Evolutionary conservation across 805 yeast species (phyloP).

Genomic region (Kluyveromyces siamensis): DNA sequence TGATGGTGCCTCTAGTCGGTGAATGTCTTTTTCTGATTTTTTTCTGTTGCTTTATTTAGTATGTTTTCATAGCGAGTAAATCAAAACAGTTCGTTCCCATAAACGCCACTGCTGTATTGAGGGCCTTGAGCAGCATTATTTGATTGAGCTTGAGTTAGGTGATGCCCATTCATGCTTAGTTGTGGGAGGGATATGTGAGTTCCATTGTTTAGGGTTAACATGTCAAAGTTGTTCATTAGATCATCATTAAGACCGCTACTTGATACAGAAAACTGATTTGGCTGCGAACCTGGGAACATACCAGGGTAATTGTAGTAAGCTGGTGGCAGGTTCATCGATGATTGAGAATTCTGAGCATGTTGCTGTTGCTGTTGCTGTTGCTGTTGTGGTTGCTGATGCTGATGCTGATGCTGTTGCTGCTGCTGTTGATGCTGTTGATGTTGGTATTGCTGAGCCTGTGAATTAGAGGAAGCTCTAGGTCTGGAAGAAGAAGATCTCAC

Average conservation of each 20-base stretch:
- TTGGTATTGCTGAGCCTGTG: slow-evolving; percentile 6
- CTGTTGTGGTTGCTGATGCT: background rate
- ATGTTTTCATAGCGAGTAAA: background rate
- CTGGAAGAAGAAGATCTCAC: slow-evolving; percentile 24
- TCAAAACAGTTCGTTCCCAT: background rate
- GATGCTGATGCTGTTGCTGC: slow-evolving; percentile 1
- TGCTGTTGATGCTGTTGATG: slow-evolving; percentile 8
- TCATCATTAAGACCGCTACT: slow-evolving; percentile 14
- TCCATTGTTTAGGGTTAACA: slow-evolving; percentile 20
- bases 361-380: slow-evolving; percentile 4
- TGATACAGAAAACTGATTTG: slow-evolving; percentile 9
- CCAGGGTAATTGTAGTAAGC: slow-evolving; percentile 27
- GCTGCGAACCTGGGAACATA: slow-evolving; percentile 16
- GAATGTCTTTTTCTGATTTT: no score
- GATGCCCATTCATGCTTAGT: slow-evolving; percentile 20
- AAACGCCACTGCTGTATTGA: slow-evolving; percentile 4
- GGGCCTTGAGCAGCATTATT: background rate
- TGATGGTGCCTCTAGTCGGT: background rate
- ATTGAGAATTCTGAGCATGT: background rate
- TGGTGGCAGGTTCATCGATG: slow-evolving; percentile 1
- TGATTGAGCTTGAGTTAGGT: slow-evolving; percentile 3
- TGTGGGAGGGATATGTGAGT: slow-evolving; percentile 26
- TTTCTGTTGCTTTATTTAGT: background rate
- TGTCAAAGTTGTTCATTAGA: slow-evolving; percentile 22
- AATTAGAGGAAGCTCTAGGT: slow-evolving; percentile 11